Evolutionary conservation across 371 early-diverging fungal genomes (phyloP).

Genomic region (Lichtheimia corymbifera): DNA sequence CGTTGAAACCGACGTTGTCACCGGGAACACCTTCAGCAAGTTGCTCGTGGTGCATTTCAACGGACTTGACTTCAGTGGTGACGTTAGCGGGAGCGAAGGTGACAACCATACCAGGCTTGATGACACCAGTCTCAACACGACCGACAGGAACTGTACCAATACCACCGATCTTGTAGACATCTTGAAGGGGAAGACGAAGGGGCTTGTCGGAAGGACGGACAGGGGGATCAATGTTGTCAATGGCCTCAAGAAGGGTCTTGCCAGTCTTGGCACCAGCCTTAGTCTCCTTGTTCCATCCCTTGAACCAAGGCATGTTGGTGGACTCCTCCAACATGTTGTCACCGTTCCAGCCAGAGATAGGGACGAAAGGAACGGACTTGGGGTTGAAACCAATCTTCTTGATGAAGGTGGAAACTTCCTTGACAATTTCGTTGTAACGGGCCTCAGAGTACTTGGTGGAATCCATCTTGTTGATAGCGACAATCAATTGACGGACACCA

Average conservation of each 20-base stretch:
- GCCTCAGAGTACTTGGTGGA: constrained; percentile 33
- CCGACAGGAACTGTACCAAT: constrained; percentile 96
- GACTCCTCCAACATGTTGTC: constrained; percentile 97
- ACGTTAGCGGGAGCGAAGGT: constrained; percentile 87
- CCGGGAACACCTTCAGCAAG: constrained; percentile 93
- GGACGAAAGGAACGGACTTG: constrained; percentile 90
- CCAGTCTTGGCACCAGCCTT: constrained; percentile 76
- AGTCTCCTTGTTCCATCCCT: constrained; percentile 93
- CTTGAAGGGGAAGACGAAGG: constrained; percentile 94
- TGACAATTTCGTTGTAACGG: constrained; percentile 85
- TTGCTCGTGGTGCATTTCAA: constrained; percentile 98
- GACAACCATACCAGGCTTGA: constrained; percentile 92
- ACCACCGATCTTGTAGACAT: constrained; percentile 98
- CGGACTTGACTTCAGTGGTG: constrained; percentile 96
- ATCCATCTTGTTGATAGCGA: constrained; percentile 97
- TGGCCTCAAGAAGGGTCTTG: constrained; percentile 93
- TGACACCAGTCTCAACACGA: constrained; percentile 95
- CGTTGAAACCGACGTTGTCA: constrained; percentile 98
- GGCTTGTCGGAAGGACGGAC: constrained; percentile 91
- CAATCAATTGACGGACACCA: constrained; percentile 94
- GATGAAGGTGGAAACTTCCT: constrained; percentile 91
- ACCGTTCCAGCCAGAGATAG: constrained; percentile 96
- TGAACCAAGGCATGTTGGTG: constrained; percentile 95
- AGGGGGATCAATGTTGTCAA: constrained; percentile 93
- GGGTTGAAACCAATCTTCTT: constrained; percentile 95